These are phyloP conservation scores for Rubus parviflorus DNA, from an alignment of 306 rosid species.

Conservation along the genomic window DNA sequence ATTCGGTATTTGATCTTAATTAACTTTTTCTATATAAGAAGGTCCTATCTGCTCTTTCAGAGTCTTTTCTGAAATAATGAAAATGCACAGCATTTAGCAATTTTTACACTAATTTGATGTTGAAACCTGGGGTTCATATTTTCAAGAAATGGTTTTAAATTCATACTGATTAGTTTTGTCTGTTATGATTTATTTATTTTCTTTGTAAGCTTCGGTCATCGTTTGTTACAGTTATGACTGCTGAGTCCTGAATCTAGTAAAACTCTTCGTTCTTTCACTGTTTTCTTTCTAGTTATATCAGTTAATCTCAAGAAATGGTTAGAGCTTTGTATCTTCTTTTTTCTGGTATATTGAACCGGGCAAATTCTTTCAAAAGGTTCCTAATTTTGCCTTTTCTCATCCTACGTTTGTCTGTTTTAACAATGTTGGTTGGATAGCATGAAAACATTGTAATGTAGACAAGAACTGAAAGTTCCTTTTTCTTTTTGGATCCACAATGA, in stretches of 20 bases:
- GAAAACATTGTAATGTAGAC: neutral
- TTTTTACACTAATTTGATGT: neutral
- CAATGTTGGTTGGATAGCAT: conserved; percentile 13
- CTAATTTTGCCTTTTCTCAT: neutral
- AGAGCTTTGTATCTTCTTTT: neutral
- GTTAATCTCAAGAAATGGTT: neutral
- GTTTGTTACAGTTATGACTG: neutral
- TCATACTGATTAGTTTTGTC: neutral
- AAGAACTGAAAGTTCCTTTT: conserved; percentile 14
- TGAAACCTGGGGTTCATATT: neutral
- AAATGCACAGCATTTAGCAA: neutral
- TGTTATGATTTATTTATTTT: neutral
- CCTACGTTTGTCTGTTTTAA: neutral
- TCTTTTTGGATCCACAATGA: conserved; percentile 5
- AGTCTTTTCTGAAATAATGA: neutral
- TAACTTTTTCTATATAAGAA: neutral
- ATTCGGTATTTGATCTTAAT: neutral
- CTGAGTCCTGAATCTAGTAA: neutral
- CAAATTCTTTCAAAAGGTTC: neutral
- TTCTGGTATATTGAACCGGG: neutral
- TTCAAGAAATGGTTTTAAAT: neutral
- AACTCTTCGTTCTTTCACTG: neutral
- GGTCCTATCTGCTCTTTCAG: neutral
- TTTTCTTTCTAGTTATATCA: neutral
- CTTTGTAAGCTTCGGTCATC: neutral